Conservation (phyloP, 192 early-diverging fungal genomes). For the Rhizophagus prolifer region DNA sequence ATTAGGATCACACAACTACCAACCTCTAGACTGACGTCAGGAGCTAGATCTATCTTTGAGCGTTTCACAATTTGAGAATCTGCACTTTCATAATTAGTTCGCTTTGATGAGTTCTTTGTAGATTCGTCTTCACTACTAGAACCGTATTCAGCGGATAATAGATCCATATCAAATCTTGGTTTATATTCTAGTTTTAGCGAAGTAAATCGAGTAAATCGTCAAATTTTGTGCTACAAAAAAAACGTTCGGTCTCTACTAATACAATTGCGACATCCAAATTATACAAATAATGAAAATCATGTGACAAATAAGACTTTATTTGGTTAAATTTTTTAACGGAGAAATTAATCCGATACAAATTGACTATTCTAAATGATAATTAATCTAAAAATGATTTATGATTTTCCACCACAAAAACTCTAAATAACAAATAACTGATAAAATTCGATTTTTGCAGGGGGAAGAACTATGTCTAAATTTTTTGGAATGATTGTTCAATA, state of each 20-base stretch:
- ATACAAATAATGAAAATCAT: not conserved
- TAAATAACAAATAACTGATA: too few species aligned
- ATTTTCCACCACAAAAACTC: too few species aligned
- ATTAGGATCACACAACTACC: not conserved
- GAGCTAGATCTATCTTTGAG: conserved; percentile 47
- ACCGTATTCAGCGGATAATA: not conserved
- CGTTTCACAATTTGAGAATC: conserved; percentile 13
- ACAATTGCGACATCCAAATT: not conserved
- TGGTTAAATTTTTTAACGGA: not conserved
- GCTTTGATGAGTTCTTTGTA: not conserved
- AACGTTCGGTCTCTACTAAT: too few species aligned
- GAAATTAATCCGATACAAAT: too few species aligned
- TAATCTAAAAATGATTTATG: too few species aligned
- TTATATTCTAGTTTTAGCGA: too few species aligned
- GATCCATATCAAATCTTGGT: not conserved
- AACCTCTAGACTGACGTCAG: conserved; percentile 56
- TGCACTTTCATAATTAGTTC: not conserved
- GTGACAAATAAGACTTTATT: not conserved
- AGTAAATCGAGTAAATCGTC: too few species aligned
- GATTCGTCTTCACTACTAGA: not conserved
- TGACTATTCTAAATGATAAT: too few species aligned
- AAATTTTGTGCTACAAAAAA: too few species aligned
- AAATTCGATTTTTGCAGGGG: too few species aligned
- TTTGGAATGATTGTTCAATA: not conserved
- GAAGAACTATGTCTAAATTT: too few species aligned